A percentile compares a stretch with the other conserved stretches of the same genome.
These are phyloP conservation scores for Aspergillus kassunensis DNA, from an alignment of 495 filamentous ascomycete species.

Conservation along the genomic window DNA sequence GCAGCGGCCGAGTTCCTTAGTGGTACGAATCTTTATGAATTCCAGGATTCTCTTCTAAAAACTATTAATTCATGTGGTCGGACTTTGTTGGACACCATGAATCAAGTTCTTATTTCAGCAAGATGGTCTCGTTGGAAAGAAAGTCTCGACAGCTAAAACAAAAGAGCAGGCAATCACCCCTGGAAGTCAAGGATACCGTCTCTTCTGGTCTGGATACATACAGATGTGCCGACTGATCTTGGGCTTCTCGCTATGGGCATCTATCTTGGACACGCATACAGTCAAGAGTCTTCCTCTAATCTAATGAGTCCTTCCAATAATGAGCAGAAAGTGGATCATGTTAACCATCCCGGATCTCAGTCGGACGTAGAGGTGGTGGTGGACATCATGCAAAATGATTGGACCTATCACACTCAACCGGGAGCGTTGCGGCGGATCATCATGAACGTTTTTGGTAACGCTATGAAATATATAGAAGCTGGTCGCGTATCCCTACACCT, in stretches of 20 bases:
- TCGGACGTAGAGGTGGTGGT: slow-evolving; percentile 55
- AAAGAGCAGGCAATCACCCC: slow-evolving; percentile 23
- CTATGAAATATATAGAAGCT: slow-evolving; percentile 70
- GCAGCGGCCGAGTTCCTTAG: slow-evolving; percentile 65
- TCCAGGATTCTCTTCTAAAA: slow-evolving; percentile 62
- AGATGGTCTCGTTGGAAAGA: slow-evolving; percentile 56
- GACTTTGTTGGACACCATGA: slow-evolving; percentile 74
- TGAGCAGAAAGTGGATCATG: slow-evolving; percentile 1
- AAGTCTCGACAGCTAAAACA: slow-evolving; percentile 39
- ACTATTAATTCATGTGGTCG: slow-evolving; percentile 72
- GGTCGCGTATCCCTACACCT: slow-evolving; percentile 64
- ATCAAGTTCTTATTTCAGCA: slow-evolving; percentile 71
- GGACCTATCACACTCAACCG: slow-evolving; percentile 63
- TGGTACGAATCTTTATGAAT: slow-evolving; percentile 44
- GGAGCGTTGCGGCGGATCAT: slow-evolving; percentile 71
- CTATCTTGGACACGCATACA: slow-evolving; percentile 48
- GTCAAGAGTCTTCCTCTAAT: slow-evolving; percentile 27
- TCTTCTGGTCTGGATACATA: slow-evolving; percentile 44
- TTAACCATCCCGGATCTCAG: slow-evolving; percentile 3
- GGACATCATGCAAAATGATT: slow-evolving; percentile 59
- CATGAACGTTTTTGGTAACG: slow-evolving; percentile 81
- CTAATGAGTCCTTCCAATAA: slow-evolving; percentile 20
- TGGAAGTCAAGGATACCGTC: slow-evolving; percentile 30
- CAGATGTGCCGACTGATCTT: slow-evolving; percentile 41
- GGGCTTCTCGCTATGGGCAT: slow-evolving; percentile 45